phyloP scores from a whole-genome alignment of 129 eudicot species.

The Lactuca sativa region DNA sequence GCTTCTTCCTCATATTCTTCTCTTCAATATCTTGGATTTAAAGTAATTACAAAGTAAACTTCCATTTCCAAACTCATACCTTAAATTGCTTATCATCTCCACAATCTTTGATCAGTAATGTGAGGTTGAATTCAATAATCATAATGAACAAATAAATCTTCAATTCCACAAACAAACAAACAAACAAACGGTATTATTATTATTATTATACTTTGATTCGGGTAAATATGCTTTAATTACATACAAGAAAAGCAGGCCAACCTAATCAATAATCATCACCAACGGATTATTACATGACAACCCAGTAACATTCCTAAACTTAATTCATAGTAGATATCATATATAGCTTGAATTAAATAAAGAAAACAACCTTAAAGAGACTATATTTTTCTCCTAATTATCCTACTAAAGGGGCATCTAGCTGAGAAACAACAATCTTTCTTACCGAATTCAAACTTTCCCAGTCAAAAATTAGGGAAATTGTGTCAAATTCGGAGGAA shows the following conservation, averaged over 20 bases:
- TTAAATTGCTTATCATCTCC: not conserved
- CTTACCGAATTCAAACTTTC: constrained; percentile 15
- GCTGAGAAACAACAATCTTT: constrained; percentile 4
- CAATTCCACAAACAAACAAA: not conserved
- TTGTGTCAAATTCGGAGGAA: constrained; percentile 9
- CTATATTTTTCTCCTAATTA: not conserved
- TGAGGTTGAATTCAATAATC: too few species aligned
- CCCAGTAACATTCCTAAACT: not conserved
- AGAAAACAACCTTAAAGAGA: not conserved
- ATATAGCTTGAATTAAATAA: not conserved
- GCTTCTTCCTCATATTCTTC: constrained; percentile 6
- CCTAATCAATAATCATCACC: constrained; percentile 1
- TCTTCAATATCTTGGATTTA: not conserved
- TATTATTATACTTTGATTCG: not conserved
- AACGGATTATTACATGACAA: constrained; percentile 27
- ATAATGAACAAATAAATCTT: too few species aligned
- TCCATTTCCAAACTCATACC: not conserved
- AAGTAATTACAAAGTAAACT: not conserved
- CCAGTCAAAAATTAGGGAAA: constrained; percentile 31
- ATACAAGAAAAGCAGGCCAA: constrained; percentile 10
- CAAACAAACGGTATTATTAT: too few species aligned
- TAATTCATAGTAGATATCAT: not conserved
- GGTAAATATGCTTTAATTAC: constrained; percentile 13
- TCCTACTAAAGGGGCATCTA: constrained; percentile 5
- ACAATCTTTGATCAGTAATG: too few species aligned